phyloP scores from a whole-genome alignment of 2,329 filamentous ascomycete genomes.

The Colletotrichum sp. region DNA sequence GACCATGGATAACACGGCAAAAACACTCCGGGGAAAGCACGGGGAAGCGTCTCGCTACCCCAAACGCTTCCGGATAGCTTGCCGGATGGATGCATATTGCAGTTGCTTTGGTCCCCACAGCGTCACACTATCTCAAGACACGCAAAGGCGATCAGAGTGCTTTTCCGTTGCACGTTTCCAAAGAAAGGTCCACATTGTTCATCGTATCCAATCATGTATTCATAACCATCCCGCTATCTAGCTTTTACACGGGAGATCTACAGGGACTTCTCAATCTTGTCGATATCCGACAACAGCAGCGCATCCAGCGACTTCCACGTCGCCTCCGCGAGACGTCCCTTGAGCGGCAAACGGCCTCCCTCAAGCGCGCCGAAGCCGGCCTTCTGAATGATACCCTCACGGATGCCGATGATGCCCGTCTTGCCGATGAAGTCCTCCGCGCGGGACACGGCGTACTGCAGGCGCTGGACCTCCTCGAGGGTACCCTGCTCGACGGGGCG shows the following conservation, averaged over 20 bases:
- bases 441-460: conserved; percentile 66
- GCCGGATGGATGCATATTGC: not conserved
- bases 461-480: conserved; percentile 55
- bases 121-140: not conserved
- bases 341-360: conserved; percentile 63
- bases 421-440: conserved; percentile 67
- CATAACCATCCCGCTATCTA: not conserved
- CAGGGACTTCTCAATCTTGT: conserved; percentile 20
- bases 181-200: not conserved
- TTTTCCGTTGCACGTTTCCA: not conserved
- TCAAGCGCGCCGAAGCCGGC: conserved; percentile 62
- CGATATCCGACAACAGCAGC: conserved; percentile 17
- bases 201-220: not conserved
- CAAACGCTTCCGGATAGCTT: not conserved
- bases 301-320: conserved; percentile 41
- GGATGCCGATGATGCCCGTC: conserved; percentile 67
- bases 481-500: conserved; percentile 41
- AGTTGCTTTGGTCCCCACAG: not conserved
- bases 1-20: not conserved
- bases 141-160: not conserved
- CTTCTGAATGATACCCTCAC: conserved; percentile 63
- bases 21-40: not conserved
- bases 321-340: conserved; percentile 57
- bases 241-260: not conserved
- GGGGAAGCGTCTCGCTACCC: not conserved